Conservation (phyloP, 2,329 filamentous ascomycete genomes). For the Sphaerulina populicola region DNA sequence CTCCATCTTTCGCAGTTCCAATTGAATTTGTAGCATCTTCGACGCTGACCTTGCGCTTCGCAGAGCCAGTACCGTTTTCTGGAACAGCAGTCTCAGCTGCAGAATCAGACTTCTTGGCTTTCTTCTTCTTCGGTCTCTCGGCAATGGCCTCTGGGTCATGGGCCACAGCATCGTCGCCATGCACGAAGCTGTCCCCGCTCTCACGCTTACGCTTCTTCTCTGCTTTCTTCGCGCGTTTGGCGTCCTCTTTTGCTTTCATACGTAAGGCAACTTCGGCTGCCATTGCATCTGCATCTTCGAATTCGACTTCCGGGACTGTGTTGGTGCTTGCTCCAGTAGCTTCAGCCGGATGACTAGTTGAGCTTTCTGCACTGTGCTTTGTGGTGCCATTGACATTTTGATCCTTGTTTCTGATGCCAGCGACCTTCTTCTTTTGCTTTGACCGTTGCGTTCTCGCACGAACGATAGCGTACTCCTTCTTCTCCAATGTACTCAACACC, state of each 20-base stretch:
- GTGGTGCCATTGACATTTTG: not conserved
- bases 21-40: not conserved
- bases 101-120: conserved; percentile 45
- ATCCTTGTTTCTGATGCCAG: not conserved
- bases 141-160: conserved; percentile 44
- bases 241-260: conserved; percentile 26
- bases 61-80: not conserved
- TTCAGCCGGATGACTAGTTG: not conserved
- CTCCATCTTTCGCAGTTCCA: not conserved
- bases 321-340: not conserved
- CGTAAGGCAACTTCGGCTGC: conserved; percentile 27
- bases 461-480: conserved; percentile 6
- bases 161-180: conserved; percentile 3
- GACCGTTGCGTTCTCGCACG: conserved; percentile 2
- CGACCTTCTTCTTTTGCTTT: conserved; percentile 8
- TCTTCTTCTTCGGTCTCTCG: conserved; percentile 39
- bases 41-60: conserved; percentile 4
- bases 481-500: conserved; percentile 1
- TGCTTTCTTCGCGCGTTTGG: conserved; percentile 19
- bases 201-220: conserved; percentile 33
- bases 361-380: not conserved
- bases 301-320: conserved; percentile 17
- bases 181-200: conserved; percentile 23
- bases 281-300: conserved; percentile 24
- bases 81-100: conserved; percentile 30